Base-by-base conservation (phyloP, 2,329 filamentous ascomycete genomes). In the Ramichloridium luteum region DNA sequence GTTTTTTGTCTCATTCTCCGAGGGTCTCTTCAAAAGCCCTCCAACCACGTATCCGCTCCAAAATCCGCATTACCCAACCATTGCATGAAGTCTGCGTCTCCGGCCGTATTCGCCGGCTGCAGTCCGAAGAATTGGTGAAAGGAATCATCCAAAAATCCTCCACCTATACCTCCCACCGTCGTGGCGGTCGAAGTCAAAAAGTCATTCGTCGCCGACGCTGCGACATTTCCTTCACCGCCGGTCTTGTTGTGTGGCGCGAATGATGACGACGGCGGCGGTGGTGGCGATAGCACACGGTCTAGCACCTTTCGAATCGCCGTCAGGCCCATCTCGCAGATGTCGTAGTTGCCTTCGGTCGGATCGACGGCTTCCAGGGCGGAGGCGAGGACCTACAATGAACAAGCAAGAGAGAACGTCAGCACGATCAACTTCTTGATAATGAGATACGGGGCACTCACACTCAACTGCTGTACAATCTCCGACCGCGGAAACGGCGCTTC, bases 71-170 rank as follows among this genome's bases (percentile, higher is more conserved):
- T 35, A 3, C 39, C 39, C 15, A 42, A 30, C 41, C 41, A 42
- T 17, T 42, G 37, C 31, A 44, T 12, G 13, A 44, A 44, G 23
- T 44, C 39, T 3, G 39, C 41, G 20, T 44, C 41, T 17, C 37
- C 42, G 16, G 31, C 37, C 18, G 42, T 37, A 22, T 39, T 36
- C 4, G 28, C 30, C 6, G n/a, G n/a, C n/a, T n/a, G n/a, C n/a
- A n/a, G n/a, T n/a, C n/a, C n/a, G n/a, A n/a, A n/a, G n/a, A n/a
- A n/a, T n/a, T n/a, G n/a, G n/a, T n/a, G n/a, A n/a, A n/a, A n/a
- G n/a, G n/a, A n/a, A n/a, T n/a, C n/a, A n/a, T n/a, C 30, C 34
- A 18, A 43, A 43, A 4, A 20, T 37, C 29, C 12, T 31, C 30
- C 10, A 35, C 16, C 12, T n/a, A 18, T 4, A n/a, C 17, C 11